These are phyloP conservation scores for Hericium alpestre DNA, from an alignment of 768 basidiomycete species.

Conservation along the genomic window DNA sequence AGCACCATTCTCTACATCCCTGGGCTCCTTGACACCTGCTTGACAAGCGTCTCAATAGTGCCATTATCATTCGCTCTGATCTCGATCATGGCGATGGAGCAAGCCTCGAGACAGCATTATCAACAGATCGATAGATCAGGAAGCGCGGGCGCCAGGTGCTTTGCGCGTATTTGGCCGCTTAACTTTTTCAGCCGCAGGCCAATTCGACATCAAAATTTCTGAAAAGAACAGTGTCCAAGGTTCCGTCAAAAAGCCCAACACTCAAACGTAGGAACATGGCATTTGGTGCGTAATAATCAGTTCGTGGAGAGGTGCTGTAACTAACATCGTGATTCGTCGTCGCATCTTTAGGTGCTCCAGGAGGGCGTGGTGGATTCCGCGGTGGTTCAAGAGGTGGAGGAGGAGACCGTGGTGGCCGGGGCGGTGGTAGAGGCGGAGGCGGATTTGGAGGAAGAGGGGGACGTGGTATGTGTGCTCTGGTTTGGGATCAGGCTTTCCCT, in stretches of 20 bases:
- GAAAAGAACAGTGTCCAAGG: not conserved
- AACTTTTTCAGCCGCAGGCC: not conserved
- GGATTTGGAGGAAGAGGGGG: slow-evolving; percentile 20
- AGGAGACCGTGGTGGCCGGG: slow-evolving; percentile 5
- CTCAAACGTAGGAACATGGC: slow-evolving; percentile 17
- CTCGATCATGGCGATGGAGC: no score
- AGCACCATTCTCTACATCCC: no score
- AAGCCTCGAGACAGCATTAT: no score
- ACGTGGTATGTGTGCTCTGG: slow-evolving; percentile 7
- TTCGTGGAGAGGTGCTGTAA: not conserved
- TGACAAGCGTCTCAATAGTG: no score
- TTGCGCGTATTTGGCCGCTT: slow-evolving; percentile 3
- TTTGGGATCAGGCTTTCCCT: not conserved
- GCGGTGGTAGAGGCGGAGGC: slow-evolving; percentile 16
- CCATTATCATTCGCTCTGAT: no score
- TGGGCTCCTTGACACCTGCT: no score
- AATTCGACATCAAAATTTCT: not conserved
- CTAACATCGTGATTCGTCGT: not conserved
- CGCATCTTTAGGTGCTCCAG: slow-evolving; percentile 39
- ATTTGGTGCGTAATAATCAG: slow-evolving; percentile 17
- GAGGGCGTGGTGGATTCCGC: slow-evolving; percentile 67
- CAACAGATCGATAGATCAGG: no score
- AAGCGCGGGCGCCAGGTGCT: not conserved
- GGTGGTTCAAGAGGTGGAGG: slow-evolving; percentile 26
- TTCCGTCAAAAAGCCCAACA: not conserved